These are phyloP conservation scores for Limonium bicolor DNA, from an alignment of 148 eudicot species.

Conservation along the genomic window DNA sequence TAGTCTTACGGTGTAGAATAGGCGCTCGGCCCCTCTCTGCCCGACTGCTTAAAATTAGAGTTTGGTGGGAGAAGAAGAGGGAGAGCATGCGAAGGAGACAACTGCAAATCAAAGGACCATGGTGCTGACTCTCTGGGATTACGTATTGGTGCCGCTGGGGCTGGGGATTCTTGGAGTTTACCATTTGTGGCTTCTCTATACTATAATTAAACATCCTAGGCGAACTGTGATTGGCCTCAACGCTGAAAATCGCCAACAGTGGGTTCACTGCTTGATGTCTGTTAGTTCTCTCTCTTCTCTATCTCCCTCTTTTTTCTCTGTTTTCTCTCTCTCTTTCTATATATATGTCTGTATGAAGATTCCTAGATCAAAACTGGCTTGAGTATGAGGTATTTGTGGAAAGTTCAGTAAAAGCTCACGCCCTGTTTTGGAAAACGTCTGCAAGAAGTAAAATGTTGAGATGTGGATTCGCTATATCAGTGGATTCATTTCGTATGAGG, in stretches of 20 bases:
- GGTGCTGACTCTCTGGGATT: not conserved
- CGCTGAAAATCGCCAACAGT: constrained; percentile 8
- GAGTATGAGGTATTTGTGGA: not conserved
- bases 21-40: too few relatives aligned
- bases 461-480: too few relatives aligned
- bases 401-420: too few relatives aligned
- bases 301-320: constrained; percentile 1
- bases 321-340: not conserved
- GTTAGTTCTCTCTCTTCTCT: constrained; percentile 1
- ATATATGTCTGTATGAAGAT: not conserved
- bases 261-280: constrained; percentile 6
- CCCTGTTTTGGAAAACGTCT: too few relatives aligned
- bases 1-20: too few relatives aligned
- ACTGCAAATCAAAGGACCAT: too few relatives aligned
- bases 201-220: not conserved
- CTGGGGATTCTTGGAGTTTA: constrained; percentile 3
- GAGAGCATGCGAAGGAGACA: too few relatives aligned
- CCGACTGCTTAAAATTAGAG: too few relatives aligned
- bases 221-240: constrained; percentile 10
- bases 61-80: too few relatives aligned
- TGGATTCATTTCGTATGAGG: too few relatives aligned
- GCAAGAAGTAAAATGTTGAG: too few relatives aligned
- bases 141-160: constrained; percentile 6
- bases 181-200: constrained; percentile 4
- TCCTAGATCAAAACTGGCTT: not conserved